A percentile compares a stretch with the other conserved stretches of the same genome.
phyloP scores from a whole-genome alignment of 2,329 filamentous ascomycete species.

The Pseudopithomyces chartarum region DNA sequence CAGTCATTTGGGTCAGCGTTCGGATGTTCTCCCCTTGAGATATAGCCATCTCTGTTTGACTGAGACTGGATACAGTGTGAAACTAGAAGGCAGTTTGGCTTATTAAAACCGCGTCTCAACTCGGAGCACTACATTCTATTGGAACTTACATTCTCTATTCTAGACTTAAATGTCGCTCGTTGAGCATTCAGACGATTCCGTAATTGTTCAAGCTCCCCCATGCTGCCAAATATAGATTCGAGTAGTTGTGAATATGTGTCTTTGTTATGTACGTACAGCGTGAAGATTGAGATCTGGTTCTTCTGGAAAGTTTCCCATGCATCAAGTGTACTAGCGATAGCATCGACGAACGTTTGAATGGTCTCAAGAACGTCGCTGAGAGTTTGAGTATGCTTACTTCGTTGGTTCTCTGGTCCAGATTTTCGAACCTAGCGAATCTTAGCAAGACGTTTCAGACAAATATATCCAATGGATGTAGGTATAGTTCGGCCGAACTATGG shows the following conservation, averaged over 20 bases:
- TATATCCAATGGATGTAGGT: background rate
- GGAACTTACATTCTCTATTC: slow-evolving; percentile 16
- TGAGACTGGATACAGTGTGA: slow-evolving; percentile 19
- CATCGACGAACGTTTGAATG: slow-evolving; percentile 20
- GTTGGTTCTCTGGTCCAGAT: slow-evolving; percentile 14
- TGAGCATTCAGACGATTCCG: slow-evolving; percentile 13
- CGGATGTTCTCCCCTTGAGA: slow-evolving; percentile 18
- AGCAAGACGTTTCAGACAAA: background rate
- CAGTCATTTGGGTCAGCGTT: slow-evolving; percentile 20
- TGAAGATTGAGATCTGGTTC: slow-evolving; percentile 16
- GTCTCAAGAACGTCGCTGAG: slow-evolving; percentile 22
- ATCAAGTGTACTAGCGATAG: slow-evolving; percentile 14
- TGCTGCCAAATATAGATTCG: slow-evolving; percentile 14
- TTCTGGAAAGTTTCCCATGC: slow-evolving; percentile 18
- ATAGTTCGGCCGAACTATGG: background rate
- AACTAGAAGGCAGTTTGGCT: background rate
- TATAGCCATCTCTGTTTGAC: slow-evolving; percentile 19
- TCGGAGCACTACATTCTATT: background rate
- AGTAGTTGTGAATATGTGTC: slow-evolving; percentile 12
- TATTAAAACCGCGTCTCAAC: no score
- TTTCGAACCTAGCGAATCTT: background rate
- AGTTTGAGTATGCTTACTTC: slow-evolving; percentile 13
- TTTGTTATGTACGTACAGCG: slow-evolving; percentile 13
- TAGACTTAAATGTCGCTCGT: slow-evolving; percentile 15
- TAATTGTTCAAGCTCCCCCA: slow-evolving; percentile 17